phyloP scores from a whole-genome alignment of 441 rosid species.

The Iberis amara region DNA sequence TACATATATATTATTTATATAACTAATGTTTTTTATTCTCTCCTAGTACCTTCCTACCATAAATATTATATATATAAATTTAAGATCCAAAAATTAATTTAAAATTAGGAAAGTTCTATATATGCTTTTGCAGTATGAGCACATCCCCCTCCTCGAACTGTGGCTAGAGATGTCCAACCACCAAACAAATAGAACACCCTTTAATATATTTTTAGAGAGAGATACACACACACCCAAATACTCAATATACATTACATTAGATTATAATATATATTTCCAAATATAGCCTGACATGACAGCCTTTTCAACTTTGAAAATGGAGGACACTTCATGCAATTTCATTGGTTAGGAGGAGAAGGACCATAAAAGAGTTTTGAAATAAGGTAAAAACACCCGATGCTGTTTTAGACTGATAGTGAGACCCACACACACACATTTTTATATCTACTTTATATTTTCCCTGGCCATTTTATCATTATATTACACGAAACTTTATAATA shows the following conservation, averaged over 20 bases:
- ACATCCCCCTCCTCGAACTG: no score
- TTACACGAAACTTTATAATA: not conserved
- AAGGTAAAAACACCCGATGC: constrained; percentile 31
- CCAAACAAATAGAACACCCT: not conserved
- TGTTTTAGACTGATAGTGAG: constrained; percentile 26
- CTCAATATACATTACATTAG: no score
- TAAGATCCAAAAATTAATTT: no score
- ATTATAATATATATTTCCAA: constrained; percentile 17
- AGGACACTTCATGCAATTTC: constrained; percentile 25
- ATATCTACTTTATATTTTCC: not conserved
- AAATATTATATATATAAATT: no score
- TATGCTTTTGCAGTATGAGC: no score
- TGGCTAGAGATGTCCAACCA: not conserved
- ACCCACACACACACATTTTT: constrained; percentile 16
- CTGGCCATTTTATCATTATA: no score
- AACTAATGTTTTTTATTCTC: no score
- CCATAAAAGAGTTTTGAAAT: constrained; percentile 22
- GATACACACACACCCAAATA: no score
- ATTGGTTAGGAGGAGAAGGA: constrained; percentile 26
- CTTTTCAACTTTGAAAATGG: constrained; percentile 23
- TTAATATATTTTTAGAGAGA: no score
- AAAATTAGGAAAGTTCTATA: no score
- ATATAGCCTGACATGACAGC: constrained; percentile 31
- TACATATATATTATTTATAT: no score
- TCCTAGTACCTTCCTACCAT: no score